Conservation (phyloP, 768 basidiomycete species). For the Rossbeevera mucosa region DNA sequence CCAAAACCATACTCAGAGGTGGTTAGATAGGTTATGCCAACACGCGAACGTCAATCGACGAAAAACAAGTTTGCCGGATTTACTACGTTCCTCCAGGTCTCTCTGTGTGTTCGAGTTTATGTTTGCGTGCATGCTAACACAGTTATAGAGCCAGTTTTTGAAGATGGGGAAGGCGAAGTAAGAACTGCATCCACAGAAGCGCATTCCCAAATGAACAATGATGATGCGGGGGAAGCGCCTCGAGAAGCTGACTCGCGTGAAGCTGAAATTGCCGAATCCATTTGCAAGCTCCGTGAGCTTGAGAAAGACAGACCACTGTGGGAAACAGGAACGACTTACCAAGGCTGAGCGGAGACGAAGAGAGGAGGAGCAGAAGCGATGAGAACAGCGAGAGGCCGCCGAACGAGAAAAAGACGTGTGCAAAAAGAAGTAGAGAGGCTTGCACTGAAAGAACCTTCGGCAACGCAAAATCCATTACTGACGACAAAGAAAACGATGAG, state of each 20-base stretch:
- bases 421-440: conserved; percentile 29
- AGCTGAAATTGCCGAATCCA: conserved; percentile 55
- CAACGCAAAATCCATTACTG: conserved; percentile 38
- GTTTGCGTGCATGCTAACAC: conserved; percentile 5
- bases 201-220: not conserved
- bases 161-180: conserved; percentile 14
- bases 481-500: conserved; percentile 52
- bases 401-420: conserved; percentile 21
- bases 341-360: conserved; percentile 32
- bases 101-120: not conserved
- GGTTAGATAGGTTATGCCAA: conserved; percentile 37
- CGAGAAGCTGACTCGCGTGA: conserved; percentile 35
- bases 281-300: conserved; percentile 63
- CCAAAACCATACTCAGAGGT: conserved; percentile 35
- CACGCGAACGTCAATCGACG: conserved; percentile 37
- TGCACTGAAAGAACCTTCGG: conserved; percentile 31
- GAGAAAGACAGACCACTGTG: conserved; percentile 61
- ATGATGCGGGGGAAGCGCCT: not conserved
- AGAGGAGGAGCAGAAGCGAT: conserved; percentile 28
- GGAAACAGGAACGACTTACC: conserved; percentile 42
- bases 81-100: conserved; percentile 20
- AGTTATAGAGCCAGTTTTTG: conserved; percentile 5
- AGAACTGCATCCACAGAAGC: conserved; percentile 1
- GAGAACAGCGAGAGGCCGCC: conserved; percentile 23
- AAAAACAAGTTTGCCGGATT: conserved; percentile 35